A percentile compares a stretch with the other conserved stretches of the same genome.
Evolutionary conservation across 345 rosid species (phyloP).

Genomic region (Firmiana major): DNA sequence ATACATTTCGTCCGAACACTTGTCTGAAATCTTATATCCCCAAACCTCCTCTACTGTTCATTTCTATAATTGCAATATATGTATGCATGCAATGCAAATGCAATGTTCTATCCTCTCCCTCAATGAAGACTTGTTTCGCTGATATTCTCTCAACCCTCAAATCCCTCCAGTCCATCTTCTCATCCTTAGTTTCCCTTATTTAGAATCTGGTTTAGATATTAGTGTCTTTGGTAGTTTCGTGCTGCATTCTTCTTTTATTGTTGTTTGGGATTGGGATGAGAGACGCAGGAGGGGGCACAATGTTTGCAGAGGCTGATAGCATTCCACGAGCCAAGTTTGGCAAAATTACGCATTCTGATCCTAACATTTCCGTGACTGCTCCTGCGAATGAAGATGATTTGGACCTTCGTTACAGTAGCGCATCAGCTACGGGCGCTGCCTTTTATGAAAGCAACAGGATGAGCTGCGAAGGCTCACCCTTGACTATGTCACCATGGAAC

Average conservation of each 20-base stretch:
- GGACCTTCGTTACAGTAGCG: slow-evolving; percentile 61
- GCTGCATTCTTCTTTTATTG: background rate
- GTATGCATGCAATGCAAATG: background rate
- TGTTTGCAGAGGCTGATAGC: slow-evolving; percentile 33
- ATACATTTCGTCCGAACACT: background rate
- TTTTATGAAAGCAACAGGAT: slow-evolving; percentile 45
- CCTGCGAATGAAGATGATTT: slow-evolving; percentile 40
- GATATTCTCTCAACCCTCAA: background rate
- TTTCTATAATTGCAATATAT: background rate
- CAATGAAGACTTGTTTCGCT: background rate
- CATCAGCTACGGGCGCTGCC: slow-evolving; percentile 46
- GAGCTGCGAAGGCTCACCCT: slow-evolving; percentile 91
- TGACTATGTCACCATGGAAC: slow-evolving; percentile 98
- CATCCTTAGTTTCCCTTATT: background rate
- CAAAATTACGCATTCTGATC: slow-evolving; percentile 43
- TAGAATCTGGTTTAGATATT: background rate
- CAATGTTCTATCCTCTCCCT: background rate
- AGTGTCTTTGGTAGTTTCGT: background rate
- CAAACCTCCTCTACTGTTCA: background rate
- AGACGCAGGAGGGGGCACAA: slow-evolving; percentile 13
- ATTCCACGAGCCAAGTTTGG: slow-evolving; percentile 27
- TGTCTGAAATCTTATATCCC: background rate
- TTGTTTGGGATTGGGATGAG: background rate
- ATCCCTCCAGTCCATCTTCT: background rate
- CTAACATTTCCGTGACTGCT: slow-evolving; percentile 30